phyloP scores from a whole-genome alignment of 768 basidiomycete species.

The Porpolomopsis calyptriformis region DNA sequence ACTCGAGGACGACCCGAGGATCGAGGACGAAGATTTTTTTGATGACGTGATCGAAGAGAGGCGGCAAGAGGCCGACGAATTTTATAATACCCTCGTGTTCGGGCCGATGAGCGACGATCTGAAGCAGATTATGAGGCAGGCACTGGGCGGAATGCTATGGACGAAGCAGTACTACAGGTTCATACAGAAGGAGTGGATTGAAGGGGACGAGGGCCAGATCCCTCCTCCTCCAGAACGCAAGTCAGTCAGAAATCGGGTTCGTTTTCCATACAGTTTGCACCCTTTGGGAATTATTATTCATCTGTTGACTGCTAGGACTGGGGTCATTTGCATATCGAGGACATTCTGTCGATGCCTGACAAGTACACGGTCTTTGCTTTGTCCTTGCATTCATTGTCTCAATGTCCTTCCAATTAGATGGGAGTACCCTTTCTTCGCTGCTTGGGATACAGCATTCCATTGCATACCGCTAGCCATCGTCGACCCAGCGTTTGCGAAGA shows the following conservation, averaged over 20 bases:
- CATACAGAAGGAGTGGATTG: constrained; percentile 92
- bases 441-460: constrained; percentile 99
- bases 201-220: constrained; percentile 92
- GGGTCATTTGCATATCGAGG: constrained; percentile 91
- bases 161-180: constrained; percentile 97
- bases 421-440: constrained; percentile 99
- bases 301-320: constrained; percentile 51
- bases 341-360: constrained; percentile 98
- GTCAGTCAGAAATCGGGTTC: constrained; percentile 68
- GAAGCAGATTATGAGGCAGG: constrained; percentile 93
- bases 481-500: constrained; percentile 92
- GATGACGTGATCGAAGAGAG: constrained; percentile 86
- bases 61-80: constrained; percentile 90
- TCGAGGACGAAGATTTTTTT: constrained; percentile 82
- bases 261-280: constrained; percentile 14
- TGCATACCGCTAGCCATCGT: constrained; percentile 96
- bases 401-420: constrained; percentile 37
- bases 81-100: constrained; percentile 71
- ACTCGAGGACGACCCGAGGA: constrained; percentile 62
- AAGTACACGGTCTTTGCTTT: constrained; percentile 49
- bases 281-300: background rate
- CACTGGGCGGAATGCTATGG: constrained; percentile 95
- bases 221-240: constrained; percentile 87
- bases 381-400: constrained; percentile 5
- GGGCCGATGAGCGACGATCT: constrained; percentile 88